Base-by-base conservation (phyloP, 768 basidiomycete species). In the Astraeus odoratus region DNA sequence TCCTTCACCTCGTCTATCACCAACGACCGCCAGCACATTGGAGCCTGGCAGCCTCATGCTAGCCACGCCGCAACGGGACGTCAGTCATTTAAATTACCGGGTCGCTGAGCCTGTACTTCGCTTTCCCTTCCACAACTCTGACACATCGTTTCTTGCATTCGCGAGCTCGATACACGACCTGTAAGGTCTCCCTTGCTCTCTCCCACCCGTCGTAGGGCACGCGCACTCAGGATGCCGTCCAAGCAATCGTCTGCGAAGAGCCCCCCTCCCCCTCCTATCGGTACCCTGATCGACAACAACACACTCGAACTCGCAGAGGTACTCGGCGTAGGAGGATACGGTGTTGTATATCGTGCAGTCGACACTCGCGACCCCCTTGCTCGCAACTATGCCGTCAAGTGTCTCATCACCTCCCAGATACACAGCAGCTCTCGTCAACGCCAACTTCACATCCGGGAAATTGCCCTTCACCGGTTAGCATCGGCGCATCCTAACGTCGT, bases 261-360 rank as follows among this genome's bases (percentile, higher is more conserved):
- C 25, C 80, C 80, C 38, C 67, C 74, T 51, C 66, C 71, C 51
- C 73, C 73, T 27, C 60, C 70, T 50, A 67, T 86, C 50, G 93
- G 93, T 36, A 82, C 83, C 51, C 66, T 79, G 60, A 89, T 98
- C 71, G 90, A 94, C 74, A 74, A 78, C 51, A 83, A 81, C 53
- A 69, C 78, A 39, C 78, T 97, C 47, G 78, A 92, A 65, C 82
- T 98, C 49, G 77, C 86, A 55, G 80, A 86, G 56, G 76, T 94
- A 51, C 78, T 98, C 40, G 95, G 95, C 27, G 79, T 86, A 26
- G 95, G 95, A 10, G 94, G 94, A 19, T 98, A 96, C 60, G 95
- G 95, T 44, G 83, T 93, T 55, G 95, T 97, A 9, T 96, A 95
- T 64, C 85, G 87, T 45, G 94, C 90, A 20, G 71, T 86, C 48